Conservation (phyloP, 768 basidiomycete species). For the Dentipellis fragilis region DNA sequence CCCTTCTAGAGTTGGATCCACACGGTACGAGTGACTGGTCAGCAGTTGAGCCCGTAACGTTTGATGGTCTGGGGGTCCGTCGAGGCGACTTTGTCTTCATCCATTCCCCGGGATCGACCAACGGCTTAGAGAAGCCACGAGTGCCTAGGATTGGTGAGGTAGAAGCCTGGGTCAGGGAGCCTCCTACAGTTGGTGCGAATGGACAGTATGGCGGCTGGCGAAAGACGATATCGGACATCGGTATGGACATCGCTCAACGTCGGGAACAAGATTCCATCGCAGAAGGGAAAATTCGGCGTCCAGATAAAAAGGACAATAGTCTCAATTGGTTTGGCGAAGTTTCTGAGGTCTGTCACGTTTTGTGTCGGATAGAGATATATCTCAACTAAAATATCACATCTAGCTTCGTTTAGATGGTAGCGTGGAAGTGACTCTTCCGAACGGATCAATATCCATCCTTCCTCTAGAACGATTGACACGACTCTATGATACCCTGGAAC, state of each 20-base stretch:
- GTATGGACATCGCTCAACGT: constrained; percentile 42
- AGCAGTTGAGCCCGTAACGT: constrained; percentile 28
- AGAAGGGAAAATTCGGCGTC: constrained; percentile 35
- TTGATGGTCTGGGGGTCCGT: constrained; percentile 67
- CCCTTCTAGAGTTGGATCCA: constrained; percentile 82
- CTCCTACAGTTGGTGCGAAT: constrained; percentile 31
- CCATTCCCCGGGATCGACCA: constrained; percentile 57
- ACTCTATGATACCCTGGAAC: constrained; percentile 75
- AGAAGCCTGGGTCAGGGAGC: constrained; percentile 68
- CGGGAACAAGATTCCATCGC: constrained; percentile 23
- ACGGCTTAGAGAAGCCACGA: constrained; percentile 56
- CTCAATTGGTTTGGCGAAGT: constrained; percentile 87
- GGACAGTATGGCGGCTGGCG: constrained; percentile 61
- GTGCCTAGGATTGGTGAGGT: constrained; percentile 83
- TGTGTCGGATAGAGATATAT: background rate
- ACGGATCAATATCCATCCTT: constrained; percentile 36
- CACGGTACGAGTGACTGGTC: constrained; percentile 56
- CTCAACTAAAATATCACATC: background rate
- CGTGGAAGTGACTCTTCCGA: constrained; percentile 64
- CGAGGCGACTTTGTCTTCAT: constrained; percentile 82
- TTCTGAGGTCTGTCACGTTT: constrained; percentile 38
- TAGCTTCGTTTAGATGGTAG: constrained; percentile 70
- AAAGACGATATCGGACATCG: constrained; percentile 60
- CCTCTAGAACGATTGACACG: constrained; percentile 62
- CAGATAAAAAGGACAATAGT: constrained; percentile 27